Base-by-base conservation (phyloP, 2,329 filamentous ascomycete species). In the Endoconidiophora polonica region DNA sequence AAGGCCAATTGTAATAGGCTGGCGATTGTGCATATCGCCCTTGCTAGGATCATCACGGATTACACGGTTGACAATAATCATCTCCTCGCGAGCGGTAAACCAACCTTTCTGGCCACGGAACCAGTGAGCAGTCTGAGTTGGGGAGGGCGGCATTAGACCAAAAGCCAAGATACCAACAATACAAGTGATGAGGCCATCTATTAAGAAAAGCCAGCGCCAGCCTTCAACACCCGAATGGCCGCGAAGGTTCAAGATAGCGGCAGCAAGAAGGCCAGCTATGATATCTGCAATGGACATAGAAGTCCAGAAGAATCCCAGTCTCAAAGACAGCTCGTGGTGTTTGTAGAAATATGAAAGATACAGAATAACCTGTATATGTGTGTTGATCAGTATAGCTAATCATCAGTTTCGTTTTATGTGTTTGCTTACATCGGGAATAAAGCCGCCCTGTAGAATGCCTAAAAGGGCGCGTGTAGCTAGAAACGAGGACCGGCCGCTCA, bases 41-140 rank as follows among this genome's bases (percentile, higher is more conserved):
- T 76, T 77, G 42, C 66, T 69, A 0, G 76, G 76, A 50, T 79
- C 77, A 42, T 81, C 77, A 1, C 77, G 71, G 5, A 70, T 56
- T 6, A 70, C 61, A 1, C 79, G 66, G 55, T 79, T 81, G 38
- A 80, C 73, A 2, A 81, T 68, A 52, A 81, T 79, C 20, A 65
- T 65, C 52, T 78, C 72, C 55, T 80, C 76, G 14, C 71, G 69
- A 42, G 77, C 72, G 3, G 58, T 72, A 58, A 80, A 81, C 77
- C 77, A 81, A 0, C 73, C 69, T 2, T 71, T 68, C 23, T 66
- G 67, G 2, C 72, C 68, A 2, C 68, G 65, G 55, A 76, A 73
- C 70, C 70, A 74, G 50, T 67, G 69, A 14, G 66, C 65, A 0
- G 74, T 77, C 54, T 77, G 68, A 3, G 65, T 67, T 0, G 69